phyloP scores from a whole-genome alignment of 2,329 filamentous ascomycete species.

The Pseudocercospora fuligena region DNA sequence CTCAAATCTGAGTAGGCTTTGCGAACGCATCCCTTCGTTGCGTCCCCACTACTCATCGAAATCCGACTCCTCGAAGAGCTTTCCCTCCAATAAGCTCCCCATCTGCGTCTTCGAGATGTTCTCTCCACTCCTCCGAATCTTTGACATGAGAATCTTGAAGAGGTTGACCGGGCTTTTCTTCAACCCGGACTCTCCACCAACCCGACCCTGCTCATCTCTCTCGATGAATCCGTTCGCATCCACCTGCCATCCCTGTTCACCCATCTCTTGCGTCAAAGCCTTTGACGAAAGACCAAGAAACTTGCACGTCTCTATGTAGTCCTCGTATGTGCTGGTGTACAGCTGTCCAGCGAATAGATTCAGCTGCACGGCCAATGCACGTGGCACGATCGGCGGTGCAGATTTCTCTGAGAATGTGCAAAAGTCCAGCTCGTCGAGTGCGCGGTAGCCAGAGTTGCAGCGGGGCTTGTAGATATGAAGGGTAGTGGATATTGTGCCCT shows the following conservation, averaged over 20 bases:
- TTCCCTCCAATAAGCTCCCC: not conserved
- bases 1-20: not conserved
- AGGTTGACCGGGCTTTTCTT: not conserved
- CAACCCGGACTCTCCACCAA: not conserved
- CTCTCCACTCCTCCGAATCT: not conserved
- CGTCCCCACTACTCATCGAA: not conserved
- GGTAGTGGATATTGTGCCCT: slow-evolving; percentile 30
- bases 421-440: slow-evolving; percentile 55
- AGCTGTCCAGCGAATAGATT: slow-evolving; percentile 72
- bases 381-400: slow-evolving; percentile 16
- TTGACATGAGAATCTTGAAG: not conserved
- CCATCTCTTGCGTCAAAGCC: not conserved
- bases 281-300: slow-evolving; percentile 54
- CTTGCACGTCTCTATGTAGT: slow-evolving; percentile 61
- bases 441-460: slow-evolving; percentile 42
- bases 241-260: slow-evolving; percentile 23
- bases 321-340: slow-evolving; percentile 59
- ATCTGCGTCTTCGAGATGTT: not conserved
- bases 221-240: slow-evolving; percentile 33
- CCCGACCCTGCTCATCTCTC: not conserved
- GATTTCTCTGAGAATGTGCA: slow-evolving; percentile 45
- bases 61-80: not conserved
- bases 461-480: slow-evolving; percentile 60
- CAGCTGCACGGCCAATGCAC: slow-evolving; percentile 52
- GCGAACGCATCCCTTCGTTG: too few species aligned